phyloP scores from a whole-genome alignment of 495 filamentous ascomycete genomes.

The Chaetomidium leptoderma region DNA sequence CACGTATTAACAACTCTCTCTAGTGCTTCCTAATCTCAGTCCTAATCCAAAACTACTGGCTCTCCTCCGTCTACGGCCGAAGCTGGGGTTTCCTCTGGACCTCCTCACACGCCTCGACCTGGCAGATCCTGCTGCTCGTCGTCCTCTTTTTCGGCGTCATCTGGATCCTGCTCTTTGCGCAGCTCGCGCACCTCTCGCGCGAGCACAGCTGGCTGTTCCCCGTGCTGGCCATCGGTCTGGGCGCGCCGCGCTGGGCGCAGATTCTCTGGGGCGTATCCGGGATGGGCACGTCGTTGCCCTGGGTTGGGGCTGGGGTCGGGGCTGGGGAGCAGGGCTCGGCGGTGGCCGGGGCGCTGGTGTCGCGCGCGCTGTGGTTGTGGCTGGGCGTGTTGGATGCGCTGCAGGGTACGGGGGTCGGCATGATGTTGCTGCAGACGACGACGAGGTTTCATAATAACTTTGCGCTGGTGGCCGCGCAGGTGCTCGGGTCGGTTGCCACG shows the following conservation, averaged over 20 bases:
- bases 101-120: slow-evolving; percentile 44
- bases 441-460: slow-evolving; percentile 57
- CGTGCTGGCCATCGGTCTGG: slow-evolving; percentile 59
- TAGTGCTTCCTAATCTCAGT: slow-evolving; percentile 57
- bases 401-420: slow-evolving; percentile 56
- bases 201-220: slow-evolving; percentile 61
- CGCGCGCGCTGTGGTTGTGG: slow-evolving; percentile 57
- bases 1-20: too few species aligned
- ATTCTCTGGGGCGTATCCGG: slow-evolving; percentile 57
- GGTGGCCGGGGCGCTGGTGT: slow-evolving; percentile 45
- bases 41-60: slow-evolving; percentile 61
- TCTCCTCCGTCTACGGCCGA: slow-evolving; percentile 55
- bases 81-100: slow-evolving; percentile 58
- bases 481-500: slow-evolving; percentile 51
- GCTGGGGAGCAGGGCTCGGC: too few species aligned
- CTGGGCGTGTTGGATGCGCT: slow-evolving; percentile 57
- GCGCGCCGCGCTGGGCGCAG: slow-evolving; percentile 59
- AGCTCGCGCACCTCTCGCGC: slow-evolving; percentile 46
- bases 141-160: slow-evolving; percentile 54
- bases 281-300: slow-evolving; percentile 55
- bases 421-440: slow-evolving; percentile 58
- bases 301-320: too few species aligned
- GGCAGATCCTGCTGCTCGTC: slow-evolving; percentile 48
- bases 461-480: slow-evolving; percentile 52
- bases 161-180: slow-evolving; percentile 46